Evolutionary conservation across 352 stramenopile genomes (phyloP), one percentile per base, ranked within the genome.

Genomic region (Globisporangium lucens): DNA sequence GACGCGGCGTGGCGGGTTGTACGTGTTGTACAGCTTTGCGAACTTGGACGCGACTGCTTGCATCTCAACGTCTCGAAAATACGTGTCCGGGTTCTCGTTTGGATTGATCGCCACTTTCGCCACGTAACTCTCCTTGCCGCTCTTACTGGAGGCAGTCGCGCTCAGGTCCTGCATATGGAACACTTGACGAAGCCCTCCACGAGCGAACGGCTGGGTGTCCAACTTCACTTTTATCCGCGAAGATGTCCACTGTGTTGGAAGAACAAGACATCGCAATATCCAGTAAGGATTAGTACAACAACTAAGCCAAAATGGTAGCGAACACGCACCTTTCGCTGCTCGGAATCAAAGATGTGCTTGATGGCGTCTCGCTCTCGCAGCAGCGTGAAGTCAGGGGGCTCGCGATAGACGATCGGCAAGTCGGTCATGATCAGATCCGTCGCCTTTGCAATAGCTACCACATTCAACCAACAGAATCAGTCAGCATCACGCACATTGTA

Each of bases 11-110:
- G 85, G 85, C n/a, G 85, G 85, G 61, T 89, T 86, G 75, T 93
- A 93, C 27, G 76, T 90, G 66, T 95, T 94, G 75, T 93, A 95
- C 38, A 91, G 52, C 22, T 79, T 84, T 0, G 85, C 87, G 53
- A 91, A 95, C 61, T 93, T 91, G 20, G 83, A 80, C 3, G 85
- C 87, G 27, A 93, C 80, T 1, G 87, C 85, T 72, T 95, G 87
- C 87, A 93, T 93, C 65, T 95, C 87, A 9, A 95, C 87, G 46
- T 95, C 87, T 27, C 86, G 80, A 67, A 95, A 95, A 57, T 95
- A 95, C 52, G 87, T 94, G 47, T 90, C 85, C 2, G 85, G 83
- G 41, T 93, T 82, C 75, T 93, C 85, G 35, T 92, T 79, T 20
- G 79, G 76, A 51, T 95, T 77, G 20, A 95, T 93, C 3, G 85